Base-by-base conservation (phyloP, 495 filamentous ascomycete genomes). In the Hyphodiscus hymeniophilus region DNA sequence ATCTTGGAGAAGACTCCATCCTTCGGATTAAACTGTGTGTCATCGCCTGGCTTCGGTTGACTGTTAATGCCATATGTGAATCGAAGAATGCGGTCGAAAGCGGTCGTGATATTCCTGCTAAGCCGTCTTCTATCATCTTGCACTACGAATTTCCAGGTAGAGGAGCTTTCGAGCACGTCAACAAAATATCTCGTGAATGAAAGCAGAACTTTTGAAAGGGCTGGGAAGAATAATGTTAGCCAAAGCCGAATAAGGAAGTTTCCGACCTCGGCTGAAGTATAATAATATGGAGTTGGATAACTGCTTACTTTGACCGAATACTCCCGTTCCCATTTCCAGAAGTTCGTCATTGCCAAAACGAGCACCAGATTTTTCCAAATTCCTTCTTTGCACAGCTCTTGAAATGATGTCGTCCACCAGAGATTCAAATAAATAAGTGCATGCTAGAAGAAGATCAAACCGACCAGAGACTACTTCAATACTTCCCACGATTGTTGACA, bases 141-240 rank as follows among this genome's bases (percentile, higher is more conserved):
- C 3, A 75, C 71, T 10, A 72, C 71, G 60, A 94, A 95, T 55
- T 80, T 84, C 94, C 90, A 97, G 5, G 77, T 85, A 16, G 73
- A 74, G 15, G 79, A 84, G 62, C 82, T 87, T 66, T 91, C 85
- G 56, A 87, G 85, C 7, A 94, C 74, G 57, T 94, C 89, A 22
- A 89, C 70, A 57, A 85, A 71, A 10, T 79, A 77, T 50, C 83
- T 78, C 13, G 79, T 79, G 50, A 90, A 84, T 21, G 80, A 81
- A 7, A 81, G 66, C 16, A 90, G 61, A 21, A 90, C 81, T 41
- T 79, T 79, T 42, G 80, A 78, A 52, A 94, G 79, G 30, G 84
- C n/a, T n/a, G n/a, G n/a, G n/a, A n/a, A n/a, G n/a, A n/a, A n/a
- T n/a, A n/a, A n/a, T n/a, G n/a, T n/a, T n/a, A n/a, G n/a, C n/a